Evolutionary conservation across 2,329 filamentous ascomycete genomes (phyloP).

Genomic region (Ophiostoma pallidulum): DNA sequence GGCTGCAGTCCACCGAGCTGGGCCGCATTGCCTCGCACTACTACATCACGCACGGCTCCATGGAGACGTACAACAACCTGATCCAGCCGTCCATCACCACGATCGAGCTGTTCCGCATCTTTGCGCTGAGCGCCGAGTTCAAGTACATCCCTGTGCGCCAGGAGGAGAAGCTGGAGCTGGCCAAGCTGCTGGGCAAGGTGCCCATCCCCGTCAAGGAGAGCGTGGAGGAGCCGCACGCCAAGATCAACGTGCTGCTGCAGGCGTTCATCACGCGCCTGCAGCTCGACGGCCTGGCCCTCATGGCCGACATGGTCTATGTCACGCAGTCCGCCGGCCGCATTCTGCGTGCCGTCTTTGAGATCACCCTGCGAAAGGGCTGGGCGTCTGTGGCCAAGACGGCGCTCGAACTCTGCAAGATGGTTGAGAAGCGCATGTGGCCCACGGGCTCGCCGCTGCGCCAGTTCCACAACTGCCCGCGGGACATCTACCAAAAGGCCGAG

Average conservation of each 20-base stretch:
- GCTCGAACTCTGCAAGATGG: conserved; percentile 95
- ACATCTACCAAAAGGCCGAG: conserved; percentile 87
- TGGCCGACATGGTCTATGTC: conserved; percentile 98
- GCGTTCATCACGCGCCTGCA: conserved; percentile 94
- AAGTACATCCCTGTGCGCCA: conserved; percentile 97
- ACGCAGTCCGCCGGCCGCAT: conserved; percentile 97
- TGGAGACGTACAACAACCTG: conserved; percentile 94
- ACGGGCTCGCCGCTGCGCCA: conserved; percentile 95
- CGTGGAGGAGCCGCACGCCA: conserved; percentile 91
- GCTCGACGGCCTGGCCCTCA: conserved; percentile 84
- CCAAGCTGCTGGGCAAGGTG: conserved; percentile 79
- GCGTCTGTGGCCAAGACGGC: conserved; percentile 85
- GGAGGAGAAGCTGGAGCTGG: conserved; percentile 93
- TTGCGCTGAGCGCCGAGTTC: conserved; percentile 93
- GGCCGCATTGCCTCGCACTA: conserved; percentile 96
- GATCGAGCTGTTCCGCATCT: conserved; percentile 94
- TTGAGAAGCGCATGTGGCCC: conserved; percentile 98
- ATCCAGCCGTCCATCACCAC: conserved; percentile 87
- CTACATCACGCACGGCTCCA: conserved; percentile 93
- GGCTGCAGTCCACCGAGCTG: conserved; percentile 82
- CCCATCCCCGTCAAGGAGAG: conserved; percentile 96
- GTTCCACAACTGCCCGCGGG: conserved; percentile 70
- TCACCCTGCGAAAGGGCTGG: conserved; percentile 95
- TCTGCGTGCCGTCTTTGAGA: conserved; percentile 89
- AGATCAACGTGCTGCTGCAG: conserved; percentile 95